Evolutionary conservation across 1,139 yeast genomes (phyloP), one percentile per base, ranked within the genome.

Genomic region (Hansenula anomala): DNA sequence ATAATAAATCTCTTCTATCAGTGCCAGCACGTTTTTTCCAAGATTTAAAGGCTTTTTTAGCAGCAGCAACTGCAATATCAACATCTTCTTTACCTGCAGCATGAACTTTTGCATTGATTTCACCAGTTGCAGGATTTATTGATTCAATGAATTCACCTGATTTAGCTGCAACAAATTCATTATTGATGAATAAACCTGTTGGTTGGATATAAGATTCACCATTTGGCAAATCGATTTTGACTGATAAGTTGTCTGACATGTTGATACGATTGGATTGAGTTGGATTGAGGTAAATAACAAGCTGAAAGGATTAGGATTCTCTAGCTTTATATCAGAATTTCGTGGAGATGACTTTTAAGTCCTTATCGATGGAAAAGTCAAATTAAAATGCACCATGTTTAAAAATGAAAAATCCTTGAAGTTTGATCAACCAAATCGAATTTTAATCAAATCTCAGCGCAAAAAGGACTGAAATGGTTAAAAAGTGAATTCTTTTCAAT

Each of bases 21-120:
- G 65, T 55, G n/a, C 76, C 74, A 4, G 75, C 57, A 19, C 66
- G 56, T 45, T 67, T 60, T 39, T 68, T 66, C 79, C 84, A 78
- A 6, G 56, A 55, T 39, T 75, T 71, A 68, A 80, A 87, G 5
- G 94, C 94, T 16, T 64, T 60, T 41, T 78, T 68, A 13, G 96
- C 96, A 19, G 84, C 81, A 9, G 64, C 66, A 3, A 87, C 96
- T 1, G 96, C 96, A 36, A 59, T 51, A 58, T 88, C 88, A 30
- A 88, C 83, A 54, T 88, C 96, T 34, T 67, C 77, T 17, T 63
- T 73, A 32, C 69, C 73, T 12, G 92, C 95, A 35, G 78, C 78
- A 48, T 76, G 79, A 6, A 87, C 87, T 14, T 71, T 60, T 15
- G 81, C 77, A 50, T 82, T 78, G 42, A 69, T 69, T 55, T 81